These are phyloP conservation scores for Nitzschia sp. DNA, from an alignment of 108 stramenopile genomes.

Conservation along the genomic window DNA sequence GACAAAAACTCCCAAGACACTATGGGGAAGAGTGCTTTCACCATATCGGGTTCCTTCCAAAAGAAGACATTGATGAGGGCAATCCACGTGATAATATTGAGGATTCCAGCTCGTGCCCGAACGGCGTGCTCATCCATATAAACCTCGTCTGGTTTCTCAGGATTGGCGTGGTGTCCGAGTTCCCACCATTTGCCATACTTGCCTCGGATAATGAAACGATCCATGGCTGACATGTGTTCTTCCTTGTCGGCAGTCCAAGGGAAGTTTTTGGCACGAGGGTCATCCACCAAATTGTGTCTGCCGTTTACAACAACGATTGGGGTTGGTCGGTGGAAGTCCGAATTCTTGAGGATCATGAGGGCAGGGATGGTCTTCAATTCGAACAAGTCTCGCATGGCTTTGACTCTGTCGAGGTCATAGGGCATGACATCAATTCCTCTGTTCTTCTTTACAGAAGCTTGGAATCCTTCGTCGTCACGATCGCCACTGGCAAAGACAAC, in stretches of 20 bases:
- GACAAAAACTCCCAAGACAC: constrained; percentile 46
- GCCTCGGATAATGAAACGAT: constrained; percentile 46
- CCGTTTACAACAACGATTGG: constrained; percentile 33
- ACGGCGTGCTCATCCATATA: constrained; percentile 71
- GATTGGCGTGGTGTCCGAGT: constrained; percentile 40
- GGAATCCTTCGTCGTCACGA: constrained; percentile 37
- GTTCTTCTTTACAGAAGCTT: constrained; percentile 26
- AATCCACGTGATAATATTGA: constrained; percentile 56
- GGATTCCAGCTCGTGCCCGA: constrained; percentile 46
- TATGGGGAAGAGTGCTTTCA: constrained; percentile 36
- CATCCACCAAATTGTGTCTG: constrained; percentile 31
- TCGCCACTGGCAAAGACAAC: constrained; percentile 53
- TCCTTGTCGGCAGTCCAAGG: constrained; percentile 24
- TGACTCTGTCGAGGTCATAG: constrained; percentile 37
- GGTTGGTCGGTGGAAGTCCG: constrained; percentile 21
- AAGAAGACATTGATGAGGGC: constrained; percentile 57
- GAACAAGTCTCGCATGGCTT: constrained; percentile 46
- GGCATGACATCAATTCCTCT: constrained; percentile 51
- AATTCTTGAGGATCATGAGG: constrained; percentile 41
- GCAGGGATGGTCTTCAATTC: constrained; percentile 47
- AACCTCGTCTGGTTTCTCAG: constrained; percentile 39
- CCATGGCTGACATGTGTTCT: constrained; percentile 27
- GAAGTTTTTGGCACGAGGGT: constrained; percentile 38
- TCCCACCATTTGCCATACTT: constrained; percentile 55
- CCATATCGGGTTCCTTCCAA: constrained; percentile 24